A percentile compares a stretch with the other conserved stretches of the same genome.
These are phyloP conservation scores for Globisporangium paroecandrum DNA, from an alignment of 352 stramenopile genomes.

Conservation along the genomic window DNA sequence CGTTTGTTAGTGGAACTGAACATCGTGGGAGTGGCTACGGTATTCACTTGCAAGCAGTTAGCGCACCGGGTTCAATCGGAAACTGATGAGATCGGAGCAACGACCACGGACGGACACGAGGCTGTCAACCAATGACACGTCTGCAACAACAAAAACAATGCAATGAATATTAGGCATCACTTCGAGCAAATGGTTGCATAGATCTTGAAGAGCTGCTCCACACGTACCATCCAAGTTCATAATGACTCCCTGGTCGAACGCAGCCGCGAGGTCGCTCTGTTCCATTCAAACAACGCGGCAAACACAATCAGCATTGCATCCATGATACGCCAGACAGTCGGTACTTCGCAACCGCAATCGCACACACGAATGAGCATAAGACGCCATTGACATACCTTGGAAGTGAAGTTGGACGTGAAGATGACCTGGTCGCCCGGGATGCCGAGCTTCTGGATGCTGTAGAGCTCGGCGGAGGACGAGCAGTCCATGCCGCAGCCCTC, in stretches of 20 bases:
- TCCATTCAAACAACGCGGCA: too few species aligned
- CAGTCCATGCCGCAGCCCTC: slow-evolving; percentile 89
- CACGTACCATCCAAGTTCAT: slow-evolving; percentile 77
- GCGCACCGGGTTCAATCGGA: slow-evolving; percentile 76
- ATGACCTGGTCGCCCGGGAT: slow-evolving; percentile 77
- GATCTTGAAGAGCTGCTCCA: slow-evolving; percentile 5
- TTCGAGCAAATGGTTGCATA: background rate
- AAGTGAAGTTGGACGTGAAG: slow-evolving; percentile 91
- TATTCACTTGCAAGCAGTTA: background rate
- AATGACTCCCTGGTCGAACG: slow-evolving; percentile 81
- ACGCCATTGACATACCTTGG: slow-evolving; percentile 25
- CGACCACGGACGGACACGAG: slow-evolving; percentile 60
- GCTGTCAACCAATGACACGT: slow-evolving; percentile 79
- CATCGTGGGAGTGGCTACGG: background rate
- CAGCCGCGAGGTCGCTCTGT: slow-evolving; percentile 57
- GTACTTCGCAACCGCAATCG: background rate
- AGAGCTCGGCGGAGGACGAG: slow-evolving; percentile 80
- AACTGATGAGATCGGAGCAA: slow-evolving; percentile 85
- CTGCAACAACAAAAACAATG: slow-evolving; percentile 13
- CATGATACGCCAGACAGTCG: background rate
- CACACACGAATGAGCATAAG: background rate
- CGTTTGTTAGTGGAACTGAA: background rate
- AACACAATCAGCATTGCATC: background rate
- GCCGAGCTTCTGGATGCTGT: slow-evolving; percentile 73
- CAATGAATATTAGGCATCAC: background rate